Evolutionary conservation across 495 filamentous ascomycete genomes (phyloP).

Genomic region (Lasiosphaeriaceae sp.): DNA sequence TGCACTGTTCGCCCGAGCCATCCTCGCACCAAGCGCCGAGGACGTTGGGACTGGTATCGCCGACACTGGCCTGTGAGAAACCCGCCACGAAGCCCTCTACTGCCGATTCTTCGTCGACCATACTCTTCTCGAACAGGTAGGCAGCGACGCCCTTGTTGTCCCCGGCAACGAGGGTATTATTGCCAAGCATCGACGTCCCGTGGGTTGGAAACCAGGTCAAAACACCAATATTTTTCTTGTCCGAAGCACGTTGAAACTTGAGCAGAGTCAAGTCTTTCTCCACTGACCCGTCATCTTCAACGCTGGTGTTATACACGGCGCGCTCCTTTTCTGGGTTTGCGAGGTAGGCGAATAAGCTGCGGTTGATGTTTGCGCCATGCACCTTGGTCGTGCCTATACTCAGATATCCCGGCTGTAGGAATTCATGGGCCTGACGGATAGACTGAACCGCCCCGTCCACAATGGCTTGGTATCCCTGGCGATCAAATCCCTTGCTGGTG

Average conservation of each 20-base stretch:
- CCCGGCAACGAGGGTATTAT: slow-evolving; percentile 87
- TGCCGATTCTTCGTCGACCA: slow-evolving; percentile 45
- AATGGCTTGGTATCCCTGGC: slow-evolving; percentile 84
- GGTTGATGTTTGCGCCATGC: slow-evolving; percentile 80
- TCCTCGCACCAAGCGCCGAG: slow-evolving; percentile 83
- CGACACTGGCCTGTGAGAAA: slow-evolving; percentile 92
- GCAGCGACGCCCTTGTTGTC: slow-evolving; percentile 98
- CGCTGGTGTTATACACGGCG: slow-evolving; percentile 58
- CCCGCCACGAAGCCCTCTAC: slow-evolving; percentile 80
- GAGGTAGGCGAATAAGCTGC: slow-evolving; percentile 87
- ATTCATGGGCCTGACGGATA: slow-evolving; percentile 77
- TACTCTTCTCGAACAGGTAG: slow-evolving; percentile 73
- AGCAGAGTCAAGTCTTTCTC: slow-evolving; percentile 86
- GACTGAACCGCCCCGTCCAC: slow-evolving; percentile 82
- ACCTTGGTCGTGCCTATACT: slow-evolving; percentile 71
- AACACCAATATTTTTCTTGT: slow-evolving; percentile 71
- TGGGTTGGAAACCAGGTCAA: slow-evolving; percentile 94
- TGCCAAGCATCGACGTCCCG: slow-evolving; percentile 86
- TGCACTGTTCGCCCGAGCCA: slow-evolving; percentile 63
- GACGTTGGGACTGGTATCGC: slow-evolving; percentile 88
- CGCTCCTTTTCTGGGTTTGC: slow-evolving; percentile 82
- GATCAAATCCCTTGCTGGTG: slow-evolving; percentile 83
- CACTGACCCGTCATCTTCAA: slow-evolving; percentile 61
- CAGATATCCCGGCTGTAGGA: slow-evolving; percentile 65
- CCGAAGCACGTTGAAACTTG: slow-evolving; percentile 68